These are phyloP conservation scores for Porcisia hertigi DNA, from an alignment of 208 protist genomes.

Conservation along the genomic window DNA sequence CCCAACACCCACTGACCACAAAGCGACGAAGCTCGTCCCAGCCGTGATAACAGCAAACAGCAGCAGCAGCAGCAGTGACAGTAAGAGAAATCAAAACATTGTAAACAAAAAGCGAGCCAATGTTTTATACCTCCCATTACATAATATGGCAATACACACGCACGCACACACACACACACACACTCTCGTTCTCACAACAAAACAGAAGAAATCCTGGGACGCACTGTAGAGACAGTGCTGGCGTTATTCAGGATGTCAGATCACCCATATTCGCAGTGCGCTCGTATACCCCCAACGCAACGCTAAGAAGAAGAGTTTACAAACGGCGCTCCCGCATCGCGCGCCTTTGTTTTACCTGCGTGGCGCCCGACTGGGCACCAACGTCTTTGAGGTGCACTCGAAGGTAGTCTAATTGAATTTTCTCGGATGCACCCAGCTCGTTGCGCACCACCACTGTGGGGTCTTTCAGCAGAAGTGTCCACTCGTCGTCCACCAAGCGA, in stretches of 20 bases:
- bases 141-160: too few species aligned
- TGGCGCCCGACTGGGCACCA: conserved; percentile 6
- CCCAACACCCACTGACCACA: neutral
- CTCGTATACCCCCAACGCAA: too few species aligned
- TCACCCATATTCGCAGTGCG: neutral
- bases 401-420: conserved; percentile 77
- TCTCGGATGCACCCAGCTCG: conserved; percentile 55
- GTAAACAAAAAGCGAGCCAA: neutral
- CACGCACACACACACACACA: neutral
- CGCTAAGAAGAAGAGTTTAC: neutral
- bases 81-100: neutral
- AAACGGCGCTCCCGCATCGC: conserved; percentile 6
- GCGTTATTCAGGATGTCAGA: neutral
- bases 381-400: conserved; percentile 52
- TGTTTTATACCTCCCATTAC: neutral
- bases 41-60: neutral
- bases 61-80: neutral
- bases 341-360: conserved; percentile 1
- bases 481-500: conserved; percentile 67
- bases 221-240: neutral
- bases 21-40: neutral
- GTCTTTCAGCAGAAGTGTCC: conserved; percentile 86
- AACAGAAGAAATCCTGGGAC: neutral
- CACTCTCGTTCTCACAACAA: neutral
- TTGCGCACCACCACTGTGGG: conserved; percentile 69